Evolutionary conservation across 2,329 filamentous ascomycete species (phyloP).

Genomic region (Talaromyces pinophilus): DNA sequence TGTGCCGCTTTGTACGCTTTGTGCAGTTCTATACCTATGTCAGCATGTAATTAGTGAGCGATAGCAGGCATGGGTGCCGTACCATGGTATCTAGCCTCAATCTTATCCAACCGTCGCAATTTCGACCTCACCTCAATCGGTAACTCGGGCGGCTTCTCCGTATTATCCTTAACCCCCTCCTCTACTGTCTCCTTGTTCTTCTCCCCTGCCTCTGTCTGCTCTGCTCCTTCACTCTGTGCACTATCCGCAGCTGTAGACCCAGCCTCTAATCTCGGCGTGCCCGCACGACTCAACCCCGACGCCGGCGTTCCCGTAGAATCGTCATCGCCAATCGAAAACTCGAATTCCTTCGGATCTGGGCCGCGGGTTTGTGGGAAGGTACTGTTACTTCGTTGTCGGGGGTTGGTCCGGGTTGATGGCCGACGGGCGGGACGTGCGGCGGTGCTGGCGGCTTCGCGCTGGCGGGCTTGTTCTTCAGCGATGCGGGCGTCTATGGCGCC

Average conservation of each 20-base stretch:
- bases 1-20: slow-evolving; percentile 92
- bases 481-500: slow-evolving; percentile 84
- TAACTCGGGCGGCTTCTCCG: slow-evolving; percentile 54
- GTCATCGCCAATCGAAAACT: slow-evolving; percentile 83
- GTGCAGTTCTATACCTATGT: slow-evolving; percentile 66
- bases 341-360: slow-evolving; percentile 84
- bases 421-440: slow-evolving; percentile 46
- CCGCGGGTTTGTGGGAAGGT: slow-evolving; percentile 52
- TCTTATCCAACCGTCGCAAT: slow-evolving; percentile 82
- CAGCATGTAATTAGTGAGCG: not conserved
- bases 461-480: slow-evolving; percentile 85
- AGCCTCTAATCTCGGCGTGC: slow-evolving; percentile 56
- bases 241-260: not conserved
- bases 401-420: slow-evolving; percentile 31
- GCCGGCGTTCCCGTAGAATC: slow-evolving; percentile 52
- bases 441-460: slow-evolving; percentile 51
- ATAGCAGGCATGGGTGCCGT: slow-evolving; percentile 24
- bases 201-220: slow-evolving; percentile 26
- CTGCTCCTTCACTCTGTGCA: not conserved
- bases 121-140: slow-evolving; percentile 73
- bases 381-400: slow-evolving; percentile 39
- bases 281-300: slow-evolving; percentile 55
- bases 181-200: slow-evolving; percentile 26
- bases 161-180: slow-evolving; percentile 18
- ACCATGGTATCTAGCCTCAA: slow-evolving; percentile 87